These are phyloP conservation scores for Lasiodiplodia hormozganensis DNA, from an alignment of 2,329 filamentous ascomycete genomes.

Conservation along the genomic window DNA sequence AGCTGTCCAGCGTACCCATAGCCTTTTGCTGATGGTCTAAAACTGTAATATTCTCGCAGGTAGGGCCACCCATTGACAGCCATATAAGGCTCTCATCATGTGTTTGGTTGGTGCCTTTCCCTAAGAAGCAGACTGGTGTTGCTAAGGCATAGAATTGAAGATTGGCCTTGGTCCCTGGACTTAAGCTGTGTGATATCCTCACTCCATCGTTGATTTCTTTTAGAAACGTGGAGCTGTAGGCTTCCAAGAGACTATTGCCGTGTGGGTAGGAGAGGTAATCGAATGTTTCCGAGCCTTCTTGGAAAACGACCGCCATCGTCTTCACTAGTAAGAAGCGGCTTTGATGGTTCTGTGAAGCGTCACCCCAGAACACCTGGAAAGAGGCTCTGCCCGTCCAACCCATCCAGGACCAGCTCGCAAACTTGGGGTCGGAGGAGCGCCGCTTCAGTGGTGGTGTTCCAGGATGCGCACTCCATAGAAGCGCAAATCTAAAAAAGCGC, in stretches of 20 bases:
- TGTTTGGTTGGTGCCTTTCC: too few relatives aligned
- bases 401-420: neutral
- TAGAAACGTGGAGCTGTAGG: neutral
- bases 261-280: accelerated
- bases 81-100: too few relatives aligned
- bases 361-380: neutral
- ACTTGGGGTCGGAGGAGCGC: too few relatives aligned
- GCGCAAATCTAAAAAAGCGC: neutral
- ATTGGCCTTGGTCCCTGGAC: neutral
- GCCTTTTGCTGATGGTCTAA: too few relatives aligned
- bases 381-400: neutral
- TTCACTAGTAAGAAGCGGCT: too few relatives aligned
- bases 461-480: neutral
- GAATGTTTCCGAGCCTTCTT: neutral
- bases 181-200: too few relatives aligned
- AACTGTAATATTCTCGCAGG: too few relatives aligned
- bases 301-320: neutral
- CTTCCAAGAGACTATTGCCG: accelerated
- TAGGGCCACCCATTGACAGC: too few relatives aligned
- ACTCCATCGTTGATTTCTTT: too few relatives aligned
- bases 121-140: neutral
- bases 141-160: neutral
- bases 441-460: neutral
- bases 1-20: too few relatives aligned
- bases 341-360: too few relatives aligned